These are phyloP conservation scores for Didymella exigua DNA, from an alignment of 2,329 filamentous ascomycete species.

Conservation along the genomic window DNA sequence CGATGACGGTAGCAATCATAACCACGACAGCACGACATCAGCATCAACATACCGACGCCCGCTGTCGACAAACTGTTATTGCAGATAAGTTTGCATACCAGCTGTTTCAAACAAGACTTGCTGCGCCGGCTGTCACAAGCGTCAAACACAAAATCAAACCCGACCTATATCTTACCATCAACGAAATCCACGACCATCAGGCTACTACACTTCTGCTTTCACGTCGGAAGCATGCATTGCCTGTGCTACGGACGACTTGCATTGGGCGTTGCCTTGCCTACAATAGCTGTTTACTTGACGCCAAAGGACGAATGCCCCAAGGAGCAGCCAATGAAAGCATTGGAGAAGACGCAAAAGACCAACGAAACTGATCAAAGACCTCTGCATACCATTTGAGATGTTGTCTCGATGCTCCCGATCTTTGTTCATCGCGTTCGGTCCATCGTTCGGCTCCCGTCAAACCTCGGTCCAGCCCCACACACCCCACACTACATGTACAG, in stretches of 20 bases:
- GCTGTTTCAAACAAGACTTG: too few species aligned
- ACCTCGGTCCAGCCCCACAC: neutral
- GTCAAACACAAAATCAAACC: too few species aligned
- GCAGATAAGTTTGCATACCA: too few species aligned
- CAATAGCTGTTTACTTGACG: conserved; percentile 12
- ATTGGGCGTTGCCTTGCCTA: conserved; percentile 3
- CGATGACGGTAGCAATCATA: conserved; percentile 4
- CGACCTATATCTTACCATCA: too few species aligned
- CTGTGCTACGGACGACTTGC: conserved; percentile 14
- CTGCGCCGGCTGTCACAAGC: too few species aligned
- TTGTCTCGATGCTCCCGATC: neutral
- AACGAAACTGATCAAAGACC: neutral
- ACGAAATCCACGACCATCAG: too few species aligned
- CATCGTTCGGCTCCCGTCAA: neutral
- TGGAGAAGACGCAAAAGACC: neutral
- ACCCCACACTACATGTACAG: neutral
- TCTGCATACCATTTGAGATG: neutral
- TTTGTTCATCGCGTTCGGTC: neutral
- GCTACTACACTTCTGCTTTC: neutral
- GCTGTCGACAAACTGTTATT: too few species aligned
- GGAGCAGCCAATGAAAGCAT: neutral
- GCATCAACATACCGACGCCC: neutral
- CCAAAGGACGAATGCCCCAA: neutral
- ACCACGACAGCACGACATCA: neutral
- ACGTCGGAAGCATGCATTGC: neutral